Percentiles rank a stretch among this genome's conserved stretches.
These are phyloP conservation scores for Aphanomyces cochlioides DNA, from an alignment of 352 stramenopile species.

Conservation along the genomic window DNA sequence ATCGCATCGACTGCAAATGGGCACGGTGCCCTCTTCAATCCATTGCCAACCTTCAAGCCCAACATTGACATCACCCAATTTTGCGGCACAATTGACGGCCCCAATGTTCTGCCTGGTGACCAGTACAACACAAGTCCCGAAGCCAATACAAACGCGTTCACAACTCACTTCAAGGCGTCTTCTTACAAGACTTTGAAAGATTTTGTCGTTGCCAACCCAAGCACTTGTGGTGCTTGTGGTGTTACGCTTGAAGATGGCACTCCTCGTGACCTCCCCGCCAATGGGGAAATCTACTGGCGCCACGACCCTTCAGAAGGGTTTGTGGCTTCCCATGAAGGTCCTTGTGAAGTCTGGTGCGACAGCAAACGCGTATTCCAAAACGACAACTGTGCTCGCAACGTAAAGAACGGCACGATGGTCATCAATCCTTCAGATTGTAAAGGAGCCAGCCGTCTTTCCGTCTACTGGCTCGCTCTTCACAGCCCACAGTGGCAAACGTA, in stretches of 20 bases:
- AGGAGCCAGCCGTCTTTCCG: constrained; percentile 30
- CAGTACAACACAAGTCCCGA: constrained; percentile 1
- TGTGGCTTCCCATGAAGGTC: constrained; percentile 19
- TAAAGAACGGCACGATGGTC: constrained; percentile 6
- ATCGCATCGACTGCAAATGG: not conserved
- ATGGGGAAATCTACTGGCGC: constrained; percentile 1
- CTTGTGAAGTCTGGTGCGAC: constrained; percentile 33
- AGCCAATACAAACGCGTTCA: not conserved
- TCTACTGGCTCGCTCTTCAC: constrained; percentile 34
- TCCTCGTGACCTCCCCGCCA: not conserved
- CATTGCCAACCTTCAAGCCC: not conserved
- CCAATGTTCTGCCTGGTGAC: not conserved
- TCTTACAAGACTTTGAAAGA: constrained; percentile 16
- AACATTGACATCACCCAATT: not conserved
- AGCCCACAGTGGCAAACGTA: constrained; percentile 30
- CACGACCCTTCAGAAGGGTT: constrained; percentile 10
- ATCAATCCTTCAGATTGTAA: constrained; percentile 34
- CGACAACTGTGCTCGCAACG: constrained; percentile 26
- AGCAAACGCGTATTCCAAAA: constrained; percentile 24
- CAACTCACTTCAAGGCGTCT: not conserved
- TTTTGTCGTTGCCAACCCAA: not conserved
- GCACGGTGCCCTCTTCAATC: constrained; percentile 8
- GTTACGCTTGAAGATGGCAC: constrained; percentile 1
- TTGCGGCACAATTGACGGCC: constrained; percentile 20
- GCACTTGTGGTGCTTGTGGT: constrained; percentile 4